Evolutionary conservation across 78 protist genomes (phyloP).

Genomic region (Thecamonas trahens): DNA sequence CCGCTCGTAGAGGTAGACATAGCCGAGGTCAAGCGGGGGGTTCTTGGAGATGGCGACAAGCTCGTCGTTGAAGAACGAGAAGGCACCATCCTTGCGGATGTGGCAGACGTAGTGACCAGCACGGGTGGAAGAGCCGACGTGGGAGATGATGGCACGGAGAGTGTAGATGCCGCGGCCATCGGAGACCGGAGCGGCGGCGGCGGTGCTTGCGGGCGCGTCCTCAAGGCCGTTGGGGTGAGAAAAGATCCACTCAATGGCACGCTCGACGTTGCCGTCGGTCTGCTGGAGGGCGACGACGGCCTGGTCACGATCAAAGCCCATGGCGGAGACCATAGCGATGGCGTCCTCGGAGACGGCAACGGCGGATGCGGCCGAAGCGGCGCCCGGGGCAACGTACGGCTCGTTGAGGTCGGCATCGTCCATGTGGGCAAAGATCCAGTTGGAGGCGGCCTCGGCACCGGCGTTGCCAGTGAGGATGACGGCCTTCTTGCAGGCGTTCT

Average conservation of each 20-base stretch:
- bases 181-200: background rate
- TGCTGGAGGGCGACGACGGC: slow-evolving; percentile 39
- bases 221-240: slow-evolving; percentile 62
- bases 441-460: slow-evolving; percentile 25
- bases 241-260: slow-evolving; percentile 88
- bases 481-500: slow-evolving; percentile 1
- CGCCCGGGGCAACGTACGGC: slow-evolving; percentile 7
- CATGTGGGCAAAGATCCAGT: slow-evolving; percentile 48
- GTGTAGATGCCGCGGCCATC: background rate
- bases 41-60: slow-evolving; percentile 73
- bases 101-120: slow-evolving; percentile 91
- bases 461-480: slow-evolving; percentile 3
- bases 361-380: background rate
- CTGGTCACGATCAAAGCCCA: slow-evolving; percentile 65
- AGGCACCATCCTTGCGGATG: slow-evolving; percentile 57
- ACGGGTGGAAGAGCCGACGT: slow-evolving; percentile 72
- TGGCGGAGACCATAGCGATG: slow-evolving; percentile 24
- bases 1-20: slow-evolving; percentile 73
- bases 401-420: slow-evolving; percentile 41
- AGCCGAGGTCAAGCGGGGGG: slow-evolving; percentile 82
- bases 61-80: slow-evolving; percentile 78
- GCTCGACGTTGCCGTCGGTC: slow-evolving; percentile 57
- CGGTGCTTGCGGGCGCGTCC: background rate
- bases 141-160: slow-evolving; percentile 74
- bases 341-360: slow-evolving; percentile 6